Evolutionary conservation across 495 filamentous ascomycete genomes (phyloP), one percentile per base, ranked within the genome.

Genomic region (Xylaria flabelliformis): DNA sequence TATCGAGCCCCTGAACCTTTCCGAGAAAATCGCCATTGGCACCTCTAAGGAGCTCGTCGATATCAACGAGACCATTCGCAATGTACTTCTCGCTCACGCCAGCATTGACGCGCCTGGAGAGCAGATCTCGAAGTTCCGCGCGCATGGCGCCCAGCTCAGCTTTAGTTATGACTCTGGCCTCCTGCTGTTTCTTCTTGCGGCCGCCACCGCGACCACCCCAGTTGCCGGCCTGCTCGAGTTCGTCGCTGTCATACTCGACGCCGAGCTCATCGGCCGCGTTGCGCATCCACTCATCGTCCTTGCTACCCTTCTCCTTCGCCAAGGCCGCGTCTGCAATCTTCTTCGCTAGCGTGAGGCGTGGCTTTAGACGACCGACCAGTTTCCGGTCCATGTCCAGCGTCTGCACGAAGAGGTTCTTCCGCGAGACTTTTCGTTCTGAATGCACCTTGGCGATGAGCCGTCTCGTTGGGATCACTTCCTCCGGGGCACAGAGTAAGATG

Each of bases 41-140:
- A 5, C 90, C 90, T 69, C 83, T 82, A 48, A 98, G 79, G 67
- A 97, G 78, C 67, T 90, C 92, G 75, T 94, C 91, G 41, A 98
- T 87, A 85, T 99, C 93, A 29, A 98, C 86, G 13, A 89, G 85
- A 19, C 93, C 93, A 64, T 89, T 86, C 0, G 93, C 94, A 71
- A 98, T 83, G 83, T 98, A 99, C 80, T 85, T 89, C 84, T 95
- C 94, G 75, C 93, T 97, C 15, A 99, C 94, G 6, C 96, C 96
- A 32, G 93, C 88, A 81, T 99, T 99, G 42, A 99, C 85, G 58
- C 93, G 86, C 81, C 92, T 89, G 34, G 83, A 85, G 76, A 99
- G 83, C 68, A 95, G 74, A 44, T 82, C 85, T 75, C 85, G 89
- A 76, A 95, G 80, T 80, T 93, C 87, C 9, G 83, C 88, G 63